phyloP scores from a whole-genome alignment of 2,329 filamentous ascomycete genomes.

The Clonostachys solani region DNA sequence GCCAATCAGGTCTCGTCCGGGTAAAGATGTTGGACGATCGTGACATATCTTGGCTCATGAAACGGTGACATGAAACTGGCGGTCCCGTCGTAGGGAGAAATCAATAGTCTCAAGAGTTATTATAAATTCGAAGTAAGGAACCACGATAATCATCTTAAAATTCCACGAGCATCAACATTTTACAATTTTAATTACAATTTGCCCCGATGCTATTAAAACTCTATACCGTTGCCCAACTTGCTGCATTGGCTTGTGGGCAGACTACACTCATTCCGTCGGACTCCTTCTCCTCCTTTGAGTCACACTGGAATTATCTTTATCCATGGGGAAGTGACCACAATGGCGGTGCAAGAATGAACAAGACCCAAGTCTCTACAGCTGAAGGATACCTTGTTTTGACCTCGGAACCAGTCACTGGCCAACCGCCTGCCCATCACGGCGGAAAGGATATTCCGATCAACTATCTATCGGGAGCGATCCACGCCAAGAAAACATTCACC shows the following conservation, averaged over 20 bases:
- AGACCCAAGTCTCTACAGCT: constrained; percentile 34
- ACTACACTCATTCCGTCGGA: constrained; percentile 9
- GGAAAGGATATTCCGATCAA: constrained; percentile 33
- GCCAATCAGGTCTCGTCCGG: too few species aligned
- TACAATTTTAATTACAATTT: too few species aligned
- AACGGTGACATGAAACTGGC: too few species aligned
- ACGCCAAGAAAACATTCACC: constrained; percentile 32
- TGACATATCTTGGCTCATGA: too few species aligned
- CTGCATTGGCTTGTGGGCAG: constrained; percentile 26
- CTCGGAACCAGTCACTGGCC: constrained; percentile 35
- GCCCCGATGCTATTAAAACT: too few species aligned
- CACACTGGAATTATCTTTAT: constrained; percentile 47
- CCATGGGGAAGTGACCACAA: constrained; percentile 53
- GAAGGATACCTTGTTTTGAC: constrained; percentile 39
- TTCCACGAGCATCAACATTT: too few species aligned
- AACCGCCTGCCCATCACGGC: constrained; percentile 24
- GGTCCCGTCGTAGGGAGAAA: too few species aligned
- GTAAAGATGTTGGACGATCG: too few species aligned
- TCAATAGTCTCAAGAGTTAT: too few species aligned
- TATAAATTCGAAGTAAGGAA: too few species aligned
- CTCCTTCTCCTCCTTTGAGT: constrained; percentile 21
- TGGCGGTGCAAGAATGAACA: constrained; percentile 50
- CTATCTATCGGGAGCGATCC: constrained; percentile 44
- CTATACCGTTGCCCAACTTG: background rate
- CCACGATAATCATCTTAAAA: too few species aligned